A percentile compares a stretch with the other conserved stretches of the same genome.
These are phyloP conservation scores for Neltuma alba DNA, from an alignment of 306 rosid species.

Conservation along the genomic window DNA sequence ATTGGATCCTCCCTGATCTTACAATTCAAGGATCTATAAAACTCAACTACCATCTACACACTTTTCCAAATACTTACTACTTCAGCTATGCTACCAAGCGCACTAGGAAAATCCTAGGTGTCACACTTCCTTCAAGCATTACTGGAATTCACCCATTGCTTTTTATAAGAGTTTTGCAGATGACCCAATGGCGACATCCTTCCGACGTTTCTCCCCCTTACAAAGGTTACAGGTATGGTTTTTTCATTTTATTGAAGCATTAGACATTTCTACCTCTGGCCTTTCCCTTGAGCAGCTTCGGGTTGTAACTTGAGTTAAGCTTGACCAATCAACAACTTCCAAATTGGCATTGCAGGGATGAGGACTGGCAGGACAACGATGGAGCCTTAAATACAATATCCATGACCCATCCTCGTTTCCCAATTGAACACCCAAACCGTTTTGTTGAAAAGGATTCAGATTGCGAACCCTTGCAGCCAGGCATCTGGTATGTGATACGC, in stretches of 20 bases:
- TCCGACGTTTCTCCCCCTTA: slow-evolving; percentile 78
- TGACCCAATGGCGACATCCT: slow-evolving; percentile 94
- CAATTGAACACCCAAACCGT: slow-evolving; percentile 77
- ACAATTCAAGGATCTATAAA: slow-evolving; percentile 85
- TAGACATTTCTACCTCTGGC: slow-evolving; percentile 13
- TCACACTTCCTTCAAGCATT: slow-evolving; percentile 86
- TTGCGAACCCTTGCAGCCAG: slow-evolving; percentile 76
- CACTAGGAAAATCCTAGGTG: slow-evolving; percentile 69
- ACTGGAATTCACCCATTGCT: slow-evolving; percentile 87
- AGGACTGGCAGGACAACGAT: slow-evolving; percentile 95
- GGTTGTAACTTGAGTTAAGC: not conserved
- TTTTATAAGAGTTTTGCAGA: slow-evolving; percentile 84
- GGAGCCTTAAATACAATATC: slow-evolving; percentile 95
- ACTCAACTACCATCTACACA: slow-evolving; percentile 58
- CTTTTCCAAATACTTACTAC: slow-evolving; percentile 90
- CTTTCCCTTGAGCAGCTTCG: not conserved
- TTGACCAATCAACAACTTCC: slow-evolving; percentile 39
- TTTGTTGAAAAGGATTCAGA: slow-evolving; percentile 76
- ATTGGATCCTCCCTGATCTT: slow-evolving; percentile 99
- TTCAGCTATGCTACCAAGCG: slow-evolving; percentile 96
- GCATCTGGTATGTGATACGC: slow-evolving; percentile 58
- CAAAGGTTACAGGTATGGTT: slow-evolving; percentile 84
- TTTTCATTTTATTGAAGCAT: not conserved
- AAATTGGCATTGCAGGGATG: slow-evolving; percentile 67
- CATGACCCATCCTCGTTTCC: slow-evolving; percentile 90